phyloP scores from a whole-genome alignment of 192 early-diverging fungal genomes.

The Entomortierella chlamydospora region DNA sequence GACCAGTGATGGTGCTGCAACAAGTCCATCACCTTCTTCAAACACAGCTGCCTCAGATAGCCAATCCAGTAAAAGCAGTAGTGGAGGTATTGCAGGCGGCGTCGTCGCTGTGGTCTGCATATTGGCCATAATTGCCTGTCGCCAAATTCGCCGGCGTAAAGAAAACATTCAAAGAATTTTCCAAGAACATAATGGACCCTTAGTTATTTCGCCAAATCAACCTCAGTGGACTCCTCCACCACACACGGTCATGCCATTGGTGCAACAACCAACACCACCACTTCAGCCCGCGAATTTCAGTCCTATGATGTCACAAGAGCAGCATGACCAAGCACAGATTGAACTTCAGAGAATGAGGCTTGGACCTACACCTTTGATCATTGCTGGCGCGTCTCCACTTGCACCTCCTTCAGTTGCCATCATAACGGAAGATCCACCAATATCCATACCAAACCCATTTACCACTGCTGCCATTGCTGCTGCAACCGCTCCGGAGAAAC shows the following conservation, averaged over 20 bases:
- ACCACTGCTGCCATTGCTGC: not conserved
- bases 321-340: conserved; percentile 12
- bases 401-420: not conserved
- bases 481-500: not conserved
- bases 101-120: not conserved
- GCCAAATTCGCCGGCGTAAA: not conserved
- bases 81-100: conserved; percentile 5
- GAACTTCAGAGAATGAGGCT: conserved; percentile 15
- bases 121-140: not conserved
- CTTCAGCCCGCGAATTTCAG: not conserved
- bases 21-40: not conserved
- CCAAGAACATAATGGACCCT: not conserved
- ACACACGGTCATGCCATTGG: not conserved
- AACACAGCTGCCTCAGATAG: not conserved
- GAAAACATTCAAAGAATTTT: conserved; percentile 5
- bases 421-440: not conserved
- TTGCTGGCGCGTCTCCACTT: not conserved
- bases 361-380: conserved; percentile 1
- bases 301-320: conserved; percentile 1
- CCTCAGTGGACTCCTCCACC: not conserved
- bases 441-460: not conserved
- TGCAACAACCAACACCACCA: not conserved
- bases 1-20: not conserved
- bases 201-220: not conserved
- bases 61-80: not conserved